phyloP scores from a whole-genome alignment of 352 stramenopile species.

The Pythium phragmiticola region DNA sequence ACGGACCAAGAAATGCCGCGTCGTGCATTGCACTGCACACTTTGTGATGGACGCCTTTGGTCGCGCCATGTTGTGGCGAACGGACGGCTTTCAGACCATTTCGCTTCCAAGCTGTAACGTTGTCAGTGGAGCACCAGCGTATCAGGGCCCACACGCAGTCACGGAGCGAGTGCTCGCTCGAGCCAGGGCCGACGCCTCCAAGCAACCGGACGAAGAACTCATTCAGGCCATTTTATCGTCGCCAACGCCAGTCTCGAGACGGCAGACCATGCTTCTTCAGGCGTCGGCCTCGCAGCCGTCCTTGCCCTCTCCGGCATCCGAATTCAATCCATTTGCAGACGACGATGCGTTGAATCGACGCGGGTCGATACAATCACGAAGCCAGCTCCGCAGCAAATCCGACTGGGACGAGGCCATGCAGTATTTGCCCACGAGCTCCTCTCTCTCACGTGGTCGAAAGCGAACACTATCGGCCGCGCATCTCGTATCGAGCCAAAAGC shows the following conservation, averaged over 20 bases:
- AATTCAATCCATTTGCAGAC: conserved; percentile 42
- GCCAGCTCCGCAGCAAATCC: conserved; percentile 30
- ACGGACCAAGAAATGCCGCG: conserved; percentile 62
- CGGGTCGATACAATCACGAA: conserved; percentile 9
- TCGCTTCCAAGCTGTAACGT: conserved; percentile 6
- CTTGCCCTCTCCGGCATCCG: conserved; percentile 14
- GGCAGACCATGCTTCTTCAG: conserved; percentile 32
- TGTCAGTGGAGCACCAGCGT: conserved; percentile 14
- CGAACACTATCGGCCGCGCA: conserved; percentile 61
- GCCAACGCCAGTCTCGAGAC: conserved; percentile 37
- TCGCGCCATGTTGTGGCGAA: conserved; percentile 56
- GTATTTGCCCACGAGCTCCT: conserved; percentile 49
- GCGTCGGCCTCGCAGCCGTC: conserved; percentile 33
- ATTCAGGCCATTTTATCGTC: conserved; percentile 74
- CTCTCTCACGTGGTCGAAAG: conserved; percentile 50
- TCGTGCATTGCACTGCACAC: conserved; percentile 51
- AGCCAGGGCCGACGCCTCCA: conserved; percentile 48
- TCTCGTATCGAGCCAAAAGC: conserved; percentile 72
- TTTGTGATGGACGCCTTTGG: conserved; percentile 61
- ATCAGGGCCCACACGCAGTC: conserved; percentile 58
- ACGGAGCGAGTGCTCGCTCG: conserved; percentile 60
- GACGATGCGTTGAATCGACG: conserved; percentile 1
- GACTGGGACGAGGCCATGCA: conserved; percentile 61
- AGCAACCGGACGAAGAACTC: conserved; percentile 54
- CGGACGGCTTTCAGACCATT: conserved; percentile 53